These are phyloP conservation scores for Claviceps pazoutovae DNA, from an alignment of 2,329 filamentous ascomycete species.

Conservation along the genomic window DNA sequence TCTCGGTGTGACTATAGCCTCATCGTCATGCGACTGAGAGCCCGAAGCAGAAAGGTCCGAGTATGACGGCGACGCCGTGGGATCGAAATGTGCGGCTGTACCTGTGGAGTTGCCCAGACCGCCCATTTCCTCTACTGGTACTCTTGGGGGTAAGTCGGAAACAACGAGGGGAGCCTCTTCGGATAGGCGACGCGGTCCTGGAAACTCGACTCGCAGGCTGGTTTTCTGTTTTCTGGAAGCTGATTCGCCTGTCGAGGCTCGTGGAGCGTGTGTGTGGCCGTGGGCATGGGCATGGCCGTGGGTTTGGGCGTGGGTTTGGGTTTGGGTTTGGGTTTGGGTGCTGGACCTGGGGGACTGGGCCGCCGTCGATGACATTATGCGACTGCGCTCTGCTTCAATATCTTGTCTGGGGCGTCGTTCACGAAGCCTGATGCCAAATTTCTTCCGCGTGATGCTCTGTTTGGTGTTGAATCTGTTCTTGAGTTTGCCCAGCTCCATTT, in stretches of 20 bases:
- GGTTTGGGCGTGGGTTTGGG: too few species aligned
- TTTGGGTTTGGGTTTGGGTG: neutral
- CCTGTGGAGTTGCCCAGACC: constrained; percentile 22
- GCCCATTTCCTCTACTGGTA: constrained; percentile 20
- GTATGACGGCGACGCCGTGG: constrained; percentile 14
- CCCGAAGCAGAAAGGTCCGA: neutral
- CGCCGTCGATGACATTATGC: constrained; percentile 12
- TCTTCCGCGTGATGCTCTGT: constrained; percentile 42
- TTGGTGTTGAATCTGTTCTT: constrained; percentile 41
- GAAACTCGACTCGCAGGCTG: constrained; percentile 4
- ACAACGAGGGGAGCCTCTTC: neutral
- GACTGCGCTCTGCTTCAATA: constrained; percentile 29
- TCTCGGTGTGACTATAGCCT: too few species aligned
- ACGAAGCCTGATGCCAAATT: constrained; percentile 40
- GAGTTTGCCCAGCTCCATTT: constrained; percentile 25
- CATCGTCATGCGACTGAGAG: constrained; percentile 4
- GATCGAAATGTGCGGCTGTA: constrained; percentile 23
- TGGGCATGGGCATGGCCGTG: neutral
- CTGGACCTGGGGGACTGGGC: neutral
- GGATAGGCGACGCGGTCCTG: neutral
- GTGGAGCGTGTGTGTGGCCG: neutral
- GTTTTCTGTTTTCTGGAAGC: constrained; percentile 14
- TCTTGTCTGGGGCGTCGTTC: constrained; percentile 32
- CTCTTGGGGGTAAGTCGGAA: constrained; percentile 9
- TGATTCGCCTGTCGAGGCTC: neutral